These are phyloP conservation scores for Russula olivacea DNA, from an alignment of 768 basidiomycete species.

Conservation along the genomic window DNA sequence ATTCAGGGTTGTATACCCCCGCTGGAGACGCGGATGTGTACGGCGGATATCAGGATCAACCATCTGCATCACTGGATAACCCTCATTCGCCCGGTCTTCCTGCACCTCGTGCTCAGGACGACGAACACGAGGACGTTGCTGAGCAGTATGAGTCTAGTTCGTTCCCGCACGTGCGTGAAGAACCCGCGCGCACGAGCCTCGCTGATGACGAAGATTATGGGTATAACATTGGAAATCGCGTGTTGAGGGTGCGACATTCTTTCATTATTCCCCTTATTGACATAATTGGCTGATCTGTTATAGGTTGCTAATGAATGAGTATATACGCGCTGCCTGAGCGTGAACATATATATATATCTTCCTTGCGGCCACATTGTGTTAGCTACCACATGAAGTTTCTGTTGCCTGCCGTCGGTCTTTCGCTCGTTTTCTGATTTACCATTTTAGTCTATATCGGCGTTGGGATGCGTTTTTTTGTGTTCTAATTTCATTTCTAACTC, in stretches of 20 bases:
- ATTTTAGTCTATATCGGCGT: constrained; percentile 6
- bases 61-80: constrained; percentile 10
- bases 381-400: not conserved
- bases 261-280: not conserved
- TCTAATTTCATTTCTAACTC: not conserved
- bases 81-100: constrained; percentile 22
- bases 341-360: constrained; percentile 3
- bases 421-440: constrained; percentile 20
- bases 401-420: not conserved
- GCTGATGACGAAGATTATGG: constrained; percentile 35
- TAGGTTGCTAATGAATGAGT: constrained; percentile 18
- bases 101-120: not conserved
- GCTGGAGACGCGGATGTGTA: constrained; percentile 27
- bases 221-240: constrained; percentile 29
- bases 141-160: not conserved
- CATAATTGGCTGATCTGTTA: not conserved
- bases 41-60: constrained; percentile 26
- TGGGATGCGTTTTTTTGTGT: not conserved
- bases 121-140: constrained; percentile 6
- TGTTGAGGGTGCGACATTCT: constrained; percentile 30
- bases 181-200: constrained; percentile 27
- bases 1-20: constrained; percentile 18
- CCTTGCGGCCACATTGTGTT: not conserved
- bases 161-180: constrained; percentile 23
- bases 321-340: not conserved